Conservation (phyloP, 768 basidiomycete species). For the Leucosporidium yakuticum region DNA sequence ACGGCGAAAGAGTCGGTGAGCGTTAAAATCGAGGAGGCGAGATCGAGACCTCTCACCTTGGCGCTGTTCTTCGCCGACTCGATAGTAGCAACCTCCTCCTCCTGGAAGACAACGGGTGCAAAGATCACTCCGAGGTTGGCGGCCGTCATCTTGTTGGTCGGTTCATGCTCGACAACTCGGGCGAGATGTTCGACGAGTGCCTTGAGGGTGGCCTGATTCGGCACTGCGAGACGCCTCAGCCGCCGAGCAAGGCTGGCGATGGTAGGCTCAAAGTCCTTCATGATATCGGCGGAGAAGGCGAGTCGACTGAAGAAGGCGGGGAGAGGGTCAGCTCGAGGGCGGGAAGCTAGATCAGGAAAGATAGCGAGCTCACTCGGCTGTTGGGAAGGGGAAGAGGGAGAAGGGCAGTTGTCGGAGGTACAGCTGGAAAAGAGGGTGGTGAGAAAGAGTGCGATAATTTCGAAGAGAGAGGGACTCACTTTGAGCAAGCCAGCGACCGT, state of each 20-base stretch:
- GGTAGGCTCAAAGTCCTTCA: slow-evolving; percentile 8
- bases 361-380: slow-evolving; percentile 2
- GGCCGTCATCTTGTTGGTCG: slow-evolving; percentile 35
- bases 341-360: slow-evolving; percentile 48
- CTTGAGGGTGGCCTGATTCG: slow-evolving; percentile 38
- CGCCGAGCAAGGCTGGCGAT: slow-evolving; percentile 16
- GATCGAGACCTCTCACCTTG: slow-evolving; percentile 1
- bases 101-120: slow-evolving; percentile 28
- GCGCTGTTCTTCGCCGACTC: slow-evolving; percentile 10
- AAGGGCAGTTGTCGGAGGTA: slow-evolving; percentile 39
- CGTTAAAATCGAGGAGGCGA: too few relatives aligned
- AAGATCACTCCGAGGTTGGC: slow-evolving; percentile 34
- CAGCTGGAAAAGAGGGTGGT: slow-evolving; percentile 14
- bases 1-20: neutral
- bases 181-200: slow-evolving; percentile 34
- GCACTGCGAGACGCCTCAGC: slow-evolving; percentile 28
- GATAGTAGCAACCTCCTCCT: slow-evolving; percentile 24
- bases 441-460: too few relatives aligned
- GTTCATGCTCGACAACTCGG: slow-evolving; percentile 23
- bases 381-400: slow-evolving; percentile 34
- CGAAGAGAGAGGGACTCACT: neutral
- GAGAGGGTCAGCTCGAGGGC: slow-evolving; percentile 1
- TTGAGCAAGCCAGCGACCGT: slow-evolving; percentile 37
- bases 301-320: neutral
- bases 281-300: neutral